phyloP scores from a whole-genome alignment of 169 alveolate species.

The Eimeria necatrix region DNA sequence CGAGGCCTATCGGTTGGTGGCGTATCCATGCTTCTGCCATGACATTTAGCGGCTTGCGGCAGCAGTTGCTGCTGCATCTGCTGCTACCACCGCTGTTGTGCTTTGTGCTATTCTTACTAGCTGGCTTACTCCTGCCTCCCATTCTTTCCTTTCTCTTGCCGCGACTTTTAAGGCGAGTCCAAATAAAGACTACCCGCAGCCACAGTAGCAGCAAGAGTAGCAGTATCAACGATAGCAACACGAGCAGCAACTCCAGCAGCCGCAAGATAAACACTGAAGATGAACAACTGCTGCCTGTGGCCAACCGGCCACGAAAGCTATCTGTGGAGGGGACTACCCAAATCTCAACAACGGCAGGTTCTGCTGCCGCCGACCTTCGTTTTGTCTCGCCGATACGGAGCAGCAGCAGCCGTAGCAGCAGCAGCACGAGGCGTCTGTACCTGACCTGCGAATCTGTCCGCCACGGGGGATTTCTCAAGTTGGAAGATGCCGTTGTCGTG shows the following conservation, averaged over 20 bases:
- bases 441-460: constrained; percentile 46
- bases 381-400: not conserved
- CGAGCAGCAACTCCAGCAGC: constrained; percentile 53
- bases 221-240: constrained; percentile 15
- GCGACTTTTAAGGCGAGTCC: constrained; percentile 49
- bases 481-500: constrained; percentile 26
- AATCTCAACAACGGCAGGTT: not conserved
- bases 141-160: constrained; percentile 67
- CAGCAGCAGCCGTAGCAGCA: constrained; percentile 41
- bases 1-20: not conserved
- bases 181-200: not conserved
- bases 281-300: constrained; percentile 4
- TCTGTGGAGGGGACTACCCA: too few species aligned
- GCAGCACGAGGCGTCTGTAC: constrained; percentile 71
- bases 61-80: constrained; percentile 76
- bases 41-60: constrained; percentile 60
- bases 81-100: constrained; percentile 72
- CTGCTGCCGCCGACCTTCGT: not conserved
- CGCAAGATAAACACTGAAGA: not conserved
- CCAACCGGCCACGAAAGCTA: not conserved
- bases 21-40: constrained; percentile 45
- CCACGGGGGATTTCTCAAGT: constrained; percentile 58
- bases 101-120: constrained; percentile 1
- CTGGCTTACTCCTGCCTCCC: constrained; percentile 69
- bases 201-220: not conserved